These are phyloP conservation scores for Bruguiera hainesii DNA, from an alignment of 441 rosid species.

Conservation along the genomic window DNA sequence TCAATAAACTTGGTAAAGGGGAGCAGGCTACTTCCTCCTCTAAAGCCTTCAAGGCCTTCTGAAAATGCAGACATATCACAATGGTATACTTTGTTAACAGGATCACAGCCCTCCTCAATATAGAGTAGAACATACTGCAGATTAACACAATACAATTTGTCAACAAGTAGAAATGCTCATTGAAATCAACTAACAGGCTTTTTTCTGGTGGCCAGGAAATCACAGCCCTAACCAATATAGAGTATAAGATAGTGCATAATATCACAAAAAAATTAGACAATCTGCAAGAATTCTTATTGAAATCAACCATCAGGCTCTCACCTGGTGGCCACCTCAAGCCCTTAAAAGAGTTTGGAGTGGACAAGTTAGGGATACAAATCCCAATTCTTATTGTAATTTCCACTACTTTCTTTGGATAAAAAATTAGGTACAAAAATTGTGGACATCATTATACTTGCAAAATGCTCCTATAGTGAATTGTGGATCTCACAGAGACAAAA, in stretches of 20 bases:
- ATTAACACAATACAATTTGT: constrained; percentile 14
- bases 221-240: too few relatives aligned
- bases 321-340: too few relatives aligned
- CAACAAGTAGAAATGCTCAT: constrained; percentile 1
- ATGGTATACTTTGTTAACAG: constrained; percentile 84
- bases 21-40: constrained; percentile 49
- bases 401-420: constrained; percentile 1
- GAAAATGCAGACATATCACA: constrained; percentile 68
- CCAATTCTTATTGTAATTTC: neutral
- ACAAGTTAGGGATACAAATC: too few relatives aligned
- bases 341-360: too few relatives aligned
- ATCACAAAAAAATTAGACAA: constrained; percentile 8
- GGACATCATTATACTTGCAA: neutral
- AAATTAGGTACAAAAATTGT: neutral
- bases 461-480: neutral
- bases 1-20: constrained; percentile 81
- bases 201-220: too few relatives aligned
- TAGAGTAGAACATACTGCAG: constrained; percentile 73
- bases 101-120: constrained; percentile 68
- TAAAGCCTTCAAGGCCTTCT: constrained; percentile 67
- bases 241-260: too few relatives aligned
- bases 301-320: too few relatives aligned
- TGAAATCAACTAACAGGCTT: too few relatives aligned
- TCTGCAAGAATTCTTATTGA: neutral
- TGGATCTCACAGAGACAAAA: neutral